These are phyloP conservation scores for Phytophthora uliginosa DNA, from an alignment of 352 stramenopile genomes.

Conservation along the genomic window DNA sequence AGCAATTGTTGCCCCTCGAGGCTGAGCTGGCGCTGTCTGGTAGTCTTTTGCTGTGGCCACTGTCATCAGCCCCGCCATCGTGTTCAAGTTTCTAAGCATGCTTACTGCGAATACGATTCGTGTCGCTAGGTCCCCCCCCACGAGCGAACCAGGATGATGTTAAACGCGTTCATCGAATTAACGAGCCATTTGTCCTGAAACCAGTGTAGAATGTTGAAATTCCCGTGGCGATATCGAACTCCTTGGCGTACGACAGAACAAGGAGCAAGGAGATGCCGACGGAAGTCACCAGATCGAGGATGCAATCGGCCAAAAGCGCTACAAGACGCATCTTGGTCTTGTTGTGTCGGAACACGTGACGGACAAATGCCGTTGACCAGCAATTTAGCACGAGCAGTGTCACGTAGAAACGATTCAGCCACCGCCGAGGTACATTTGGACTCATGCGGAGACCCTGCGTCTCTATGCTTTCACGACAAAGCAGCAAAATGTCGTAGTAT, in stretches of 20 bases:
- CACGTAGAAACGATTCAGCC: conserved; percentile 52
- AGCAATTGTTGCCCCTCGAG: conserved; percentile 15
- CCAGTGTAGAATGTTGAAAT: conserved; percentile 33
- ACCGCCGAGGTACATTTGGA: conserved; percentile 32
- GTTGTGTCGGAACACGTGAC: conserved; percentile 39
- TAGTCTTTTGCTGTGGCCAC: conserved; percentile 1
- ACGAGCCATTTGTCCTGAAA: conserved; percentile 47
- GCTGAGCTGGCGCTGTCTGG: background rate
- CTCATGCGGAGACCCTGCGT: conserved; percentile 49
- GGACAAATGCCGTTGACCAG: conserved; percentile 44
- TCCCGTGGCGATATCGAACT: conserved; percentile 18
- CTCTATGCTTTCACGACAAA: conserved; percentile 41
- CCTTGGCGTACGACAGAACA: conserved; percentile 27
- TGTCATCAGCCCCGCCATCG: conserved; percentile 33
- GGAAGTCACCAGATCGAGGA: conserved; percentile 40
- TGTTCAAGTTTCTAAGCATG: conserved; percentile 46
- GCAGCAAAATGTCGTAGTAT: conserved; percentile 43
- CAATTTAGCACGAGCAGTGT: conserved; percentile 43
- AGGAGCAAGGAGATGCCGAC: conserved; percentile 39
- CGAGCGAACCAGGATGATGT: conserved; percentile 40
- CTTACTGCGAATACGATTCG: conserved; percentile 43
- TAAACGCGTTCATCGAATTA: conserved; percentile 46
- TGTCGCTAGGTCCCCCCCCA: conserved; percentile 37
- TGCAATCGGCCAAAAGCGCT: conserved; percentile 32
- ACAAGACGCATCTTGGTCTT: conserved; percentile 38